Conservation (phyloP, 2,329 filamentous ascomycete genomes). For the Sporothrix phasma region DNA sequence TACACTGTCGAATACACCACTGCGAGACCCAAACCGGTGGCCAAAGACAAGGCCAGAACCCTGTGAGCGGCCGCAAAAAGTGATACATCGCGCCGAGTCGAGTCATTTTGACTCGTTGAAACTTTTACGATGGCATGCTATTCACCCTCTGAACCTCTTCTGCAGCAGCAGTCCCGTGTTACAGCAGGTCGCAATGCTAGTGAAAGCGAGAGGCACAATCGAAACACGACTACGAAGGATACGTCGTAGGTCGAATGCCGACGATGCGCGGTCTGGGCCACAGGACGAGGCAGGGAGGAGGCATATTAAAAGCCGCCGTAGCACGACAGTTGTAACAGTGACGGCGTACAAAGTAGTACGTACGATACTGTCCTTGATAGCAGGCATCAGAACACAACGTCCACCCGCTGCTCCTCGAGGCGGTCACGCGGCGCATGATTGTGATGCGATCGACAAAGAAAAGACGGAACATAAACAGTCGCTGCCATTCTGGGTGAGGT, state of each 20-base stretch:
- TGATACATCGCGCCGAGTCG: not conserved
- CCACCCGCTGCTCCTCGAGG: not conserved
- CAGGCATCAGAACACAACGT: not conserved
- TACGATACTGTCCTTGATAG: not conserved
- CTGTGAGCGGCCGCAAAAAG: not conserved
- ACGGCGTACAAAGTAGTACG: not conserved
- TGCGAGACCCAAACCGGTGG: conserved; percentile 1
- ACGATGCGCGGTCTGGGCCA: conserved; percentile 6
- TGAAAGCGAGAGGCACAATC: not conserved
- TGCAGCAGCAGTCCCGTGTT: not conserved
- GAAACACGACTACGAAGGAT: too few relatives aligned
- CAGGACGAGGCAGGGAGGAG: too few relatives aligned
- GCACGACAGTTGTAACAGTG: not conserved
- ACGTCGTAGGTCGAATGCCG: not conserved
- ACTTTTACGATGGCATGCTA: not conserved
- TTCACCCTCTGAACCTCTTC: not conserved
- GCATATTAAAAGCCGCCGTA: too few relatives aligned
- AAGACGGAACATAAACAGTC: not conserved
- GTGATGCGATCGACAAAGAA: not conserved
- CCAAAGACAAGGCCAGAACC: not conserved
- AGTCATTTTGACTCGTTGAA: not conserved
- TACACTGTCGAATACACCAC: not conserved
- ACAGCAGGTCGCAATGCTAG: not conserved
- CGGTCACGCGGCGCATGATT: not conserved
- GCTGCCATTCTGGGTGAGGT: not conserved